Base-by-base conservation (phyloP, 2,329 filamentous ascomycete genomes). In the Claviceps cyperi region DNA sequence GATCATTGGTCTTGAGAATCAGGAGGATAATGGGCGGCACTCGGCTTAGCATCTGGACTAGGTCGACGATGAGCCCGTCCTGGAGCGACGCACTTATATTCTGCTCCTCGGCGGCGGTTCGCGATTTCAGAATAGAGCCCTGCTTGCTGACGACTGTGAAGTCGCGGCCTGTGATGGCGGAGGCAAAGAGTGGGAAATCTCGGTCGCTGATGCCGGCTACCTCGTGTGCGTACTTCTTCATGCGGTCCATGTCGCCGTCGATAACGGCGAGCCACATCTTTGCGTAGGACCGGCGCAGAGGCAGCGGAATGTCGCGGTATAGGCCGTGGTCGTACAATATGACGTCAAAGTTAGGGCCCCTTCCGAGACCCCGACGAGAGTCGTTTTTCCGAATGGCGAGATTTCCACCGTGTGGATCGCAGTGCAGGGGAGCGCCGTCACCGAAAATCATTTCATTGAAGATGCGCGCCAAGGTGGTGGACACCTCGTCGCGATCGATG, bases 361-460 rank as follows among this genome's bases (percentile, higher is more conserved):
- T 59, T 13, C 66, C 62, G 4, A 68, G 75, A 52, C 72, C 71
- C 39, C 75, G 70, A 37, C 77, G 73, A 15, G 65, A 68, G 7
- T 74, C 64, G 60, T 91, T 92, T 64, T 86, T 81, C 41, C 90
- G 82, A 53, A 98, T 88, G 21, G 92, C 90, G 50, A 98, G 84
- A 62, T 98, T 98, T 44, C 92, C 92, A 46, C 90, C 92, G 62
- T 98, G 92, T 0, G 92, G 92, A 62, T 98, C 92, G 68, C 92
- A 98, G 69, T 98, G 92, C 39, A 98, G 71, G 0, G 92, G 89
- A 0, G 91, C 91, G 52, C 83, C 77, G 48, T 83, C 78, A 46
- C 91, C 90, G 57, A 98, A 98, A 57, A 98, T 96, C 92, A 98
- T 98, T 64, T 97, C 90, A 71, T 98, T 98, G 76, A 98, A 98